Evolutionary conservation across 768 basidiomycete genomes (phyloP).

Genomic region (Rhizopogon vinicolor): DNA sequence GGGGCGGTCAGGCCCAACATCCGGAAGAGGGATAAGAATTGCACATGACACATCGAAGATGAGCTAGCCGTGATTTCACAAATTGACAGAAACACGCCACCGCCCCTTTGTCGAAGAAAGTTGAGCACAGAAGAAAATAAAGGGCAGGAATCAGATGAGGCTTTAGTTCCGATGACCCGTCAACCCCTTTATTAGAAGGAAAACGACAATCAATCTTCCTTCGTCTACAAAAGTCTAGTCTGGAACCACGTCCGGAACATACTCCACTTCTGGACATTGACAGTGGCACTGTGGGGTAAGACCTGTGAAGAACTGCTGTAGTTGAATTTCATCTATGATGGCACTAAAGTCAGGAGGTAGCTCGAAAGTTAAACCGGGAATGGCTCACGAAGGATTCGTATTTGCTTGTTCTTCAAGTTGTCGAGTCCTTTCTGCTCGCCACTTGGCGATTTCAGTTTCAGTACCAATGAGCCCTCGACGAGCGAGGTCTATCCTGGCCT

Average conservation of each 20-base stretch:
- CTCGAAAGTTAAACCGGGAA: neutral
- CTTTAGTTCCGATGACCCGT: slow-evolving; percentile 91
- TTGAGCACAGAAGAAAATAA: slow-evolving; percentile 45
- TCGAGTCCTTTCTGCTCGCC: slow-evolving; percentile 50
- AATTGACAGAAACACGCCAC: too few species aligned
- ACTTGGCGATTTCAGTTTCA: slow-evolving; percentile 79
- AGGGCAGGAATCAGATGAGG: slow-evolving; percentile 71
- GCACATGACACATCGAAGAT: slow-evolving; percentile 66
- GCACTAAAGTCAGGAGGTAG: slow-evolving; percentile 6
- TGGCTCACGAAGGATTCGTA: neutral
- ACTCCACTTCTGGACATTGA: neutral
- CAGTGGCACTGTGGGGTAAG: neutral
- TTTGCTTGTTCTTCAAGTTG: slow-evolving; percentile 4
- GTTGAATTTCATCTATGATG: slow-evolving; percentile 4
- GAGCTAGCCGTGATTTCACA: too few species aligned
- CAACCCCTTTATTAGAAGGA: too few species aligned
- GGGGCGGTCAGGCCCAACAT: slow-evolving; percentile 80
- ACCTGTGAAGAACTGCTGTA: slow-evolving; percentile 15
- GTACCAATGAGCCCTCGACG: slow-evolving; percentile 73
- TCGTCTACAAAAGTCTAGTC: neutral
- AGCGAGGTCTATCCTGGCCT: slow-evolving; percentile 73
- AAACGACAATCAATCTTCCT: too few species aligned
- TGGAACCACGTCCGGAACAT: neutral
- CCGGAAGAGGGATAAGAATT: slow-evolving; percentile 64
- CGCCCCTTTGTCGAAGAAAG: slow-evolving; percentile 17